These are phyloP conservation scores for Yamadazyma olivae DNA, from an alignment of 805 yeast species.

Conservation along the genomic window DNA sequence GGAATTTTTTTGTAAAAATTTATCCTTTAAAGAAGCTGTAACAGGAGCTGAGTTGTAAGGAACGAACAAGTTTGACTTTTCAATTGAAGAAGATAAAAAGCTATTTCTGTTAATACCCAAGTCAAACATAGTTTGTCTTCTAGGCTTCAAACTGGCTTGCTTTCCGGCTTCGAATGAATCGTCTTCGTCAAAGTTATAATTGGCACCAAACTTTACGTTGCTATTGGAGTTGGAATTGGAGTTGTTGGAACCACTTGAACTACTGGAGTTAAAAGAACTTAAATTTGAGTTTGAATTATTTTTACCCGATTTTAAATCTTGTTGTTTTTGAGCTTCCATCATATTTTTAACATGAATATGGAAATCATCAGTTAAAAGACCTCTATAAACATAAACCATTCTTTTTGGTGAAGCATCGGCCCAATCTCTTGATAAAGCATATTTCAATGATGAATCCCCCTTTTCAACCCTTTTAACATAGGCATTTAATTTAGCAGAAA, in stretches of 20 bases:
- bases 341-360: conserved; percentile 67
- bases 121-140: conserved; percentile 54
- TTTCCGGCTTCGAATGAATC: conserved; percentile 33
- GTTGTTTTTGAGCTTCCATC: conserved; percentile 36
- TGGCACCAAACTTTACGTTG: background rate
- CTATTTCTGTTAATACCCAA: conserved; percentile 42
- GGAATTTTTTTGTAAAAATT: conserved; percentile 1
- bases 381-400: conserved; percentile 86
- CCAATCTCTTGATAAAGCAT: conserved; percentile 84
- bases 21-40: conserved; percentile 55
- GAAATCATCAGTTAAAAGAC: conserved; percentile 71
- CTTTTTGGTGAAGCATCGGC: conserved; percentile 86
- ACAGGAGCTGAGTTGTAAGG: conserved; percentile 80
- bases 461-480: conserved; percentile 83
- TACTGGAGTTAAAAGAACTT: background rate
- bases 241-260: background rate
- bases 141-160: conserved; percentile 33
- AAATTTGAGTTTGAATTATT: background rate
- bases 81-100: conserved; percentile 34
- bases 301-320: conserved; percentile 6
- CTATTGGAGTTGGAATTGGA: too few relatives aligned
- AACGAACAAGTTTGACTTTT: conserved; percentile 47
- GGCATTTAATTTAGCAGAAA: conserved; percentile 79
- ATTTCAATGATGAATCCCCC: conserved; percentile 69
- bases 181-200: conserved; percentile 16